Evolutionary conservation across 2,329 filamentous ascomycete genomes (phyloP), one percentile per base, ranked within the genome.

Genomic region (Aureobasidium sp.): DNA sequence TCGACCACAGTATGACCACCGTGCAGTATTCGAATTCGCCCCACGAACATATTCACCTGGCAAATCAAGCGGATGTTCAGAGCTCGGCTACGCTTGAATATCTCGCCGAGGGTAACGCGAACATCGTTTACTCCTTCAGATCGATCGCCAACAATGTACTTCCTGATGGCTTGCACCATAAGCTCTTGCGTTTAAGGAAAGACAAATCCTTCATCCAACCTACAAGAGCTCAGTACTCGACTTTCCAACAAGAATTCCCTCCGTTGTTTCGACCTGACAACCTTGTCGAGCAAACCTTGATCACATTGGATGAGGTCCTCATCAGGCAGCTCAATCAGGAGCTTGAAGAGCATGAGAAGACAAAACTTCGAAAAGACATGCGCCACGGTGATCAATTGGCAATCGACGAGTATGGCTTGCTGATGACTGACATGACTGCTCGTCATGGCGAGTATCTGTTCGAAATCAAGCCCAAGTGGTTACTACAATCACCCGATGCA

Each of bases 401-500:
- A 6, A 51, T 47, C 4, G 69, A 72, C 20, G 63, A 62, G 9
- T 64, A 67, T 49, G 73, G 69, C 36, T 61, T 73, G 15, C 67
- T 75, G 9, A 64, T 75, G 20, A 73, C 71, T 14, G 70, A 74
- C 64, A 74, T 75, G 72, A 71, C 69, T 7, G 65, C 70, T 6
- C 39, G 48, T 17, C 47, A 52, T 9, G 67, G 65, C 37, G 69
- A 73, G n/a, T 61, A 67, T 1, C 61, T 71, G 12, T 52, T 74
- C 11, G 76, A 81, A 64, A 68, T 79, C 61, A 81, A 81, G 63
- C 77, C 78, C 0, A 81, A 81, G 62, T 81, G 78, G 78, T 71
- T 81, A 2, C 62, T 68, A 7, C 78, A 79, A 61, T 79, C 78
- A 5, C 77, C 77, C 1, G 74, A 74, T 58, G 78, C 78, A 6